phyloP scores from a whole-genome alignment of 352 stramenopile genomes.

The Phytophthora pluvialis region DNA sequence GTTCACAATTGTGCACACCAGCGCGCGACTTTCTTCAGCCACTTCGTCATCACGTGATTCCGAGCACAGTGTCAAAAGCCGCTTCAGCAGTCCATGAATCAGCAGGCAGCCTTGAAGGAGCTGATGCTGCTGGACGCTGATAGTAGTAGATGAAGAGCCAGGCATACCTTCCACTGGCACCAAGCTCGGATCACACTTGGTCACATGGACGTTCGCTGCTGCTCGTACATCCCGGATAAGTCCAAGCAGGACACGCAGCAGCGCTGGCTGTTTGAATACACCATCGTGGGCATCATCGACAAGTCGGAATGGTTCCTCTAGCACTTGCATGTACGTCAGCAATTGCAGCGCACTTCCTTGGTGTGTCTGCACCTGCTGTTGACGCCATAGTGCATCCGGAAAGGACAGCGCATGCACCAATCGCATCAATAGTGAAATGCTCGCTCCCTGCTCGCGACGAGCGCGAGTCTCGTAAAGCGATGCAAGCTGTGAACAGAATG shows the following conservation, averaged over 20 bases:
- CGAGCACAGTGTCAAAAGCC: conserved; percentile 29
- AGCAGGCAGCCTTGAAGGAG: conserved; percentile 68
- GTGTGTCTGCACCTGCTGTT: conserved; percentile 38
- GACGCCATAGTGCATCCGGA: conserved; percentile 44
- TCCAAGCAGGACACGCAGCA: conserved; percentile 50
- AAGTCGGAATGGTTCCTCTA: conserved; percentile 65
- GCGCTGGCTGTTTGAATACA: conserved; percentile 44
- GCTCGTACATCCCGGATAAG: conserved; percentile 50
- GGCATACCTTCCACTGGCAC: conserved; percentile 31
- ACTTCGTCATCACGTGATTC: conserved; percentile 25
- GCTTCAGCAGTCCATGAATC: conserved; percentile 51
- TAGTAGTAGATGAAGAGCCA: conserved; percentile 22
- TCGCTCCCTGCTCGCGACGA: conserved; percentile 36
- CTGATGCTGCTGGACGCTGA: conserved; percentile 53
- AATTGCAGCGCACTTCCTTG: conserved; percentile 23
- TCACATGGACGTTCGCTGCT: conserved; percentile 50
- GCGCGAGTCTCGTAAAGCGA: conserved; percentile 43
- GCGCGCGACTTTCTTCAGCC: conserved; percentile 21
- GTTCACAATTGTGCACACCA: conserved; percentile 41
- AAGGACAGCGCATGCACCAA: conserved; percentile 60
- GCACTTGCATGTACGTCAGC: conserved; percentile 52
- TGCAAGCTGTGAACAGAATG: conserved; percentile 46
- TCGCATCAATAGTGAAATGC: conserved; percentile 38
- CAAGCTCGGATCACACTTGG: conserved; percentile 47
- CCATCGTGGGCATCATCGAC: conserved; percentile 47